A percentile compares a stretch with the other conserved stretches of the same genome.
Evolutionary conservation across 2,329 filamentous ascomycete genomes (phyloP).

Genomic region (Xylariales sp.): DNA sequence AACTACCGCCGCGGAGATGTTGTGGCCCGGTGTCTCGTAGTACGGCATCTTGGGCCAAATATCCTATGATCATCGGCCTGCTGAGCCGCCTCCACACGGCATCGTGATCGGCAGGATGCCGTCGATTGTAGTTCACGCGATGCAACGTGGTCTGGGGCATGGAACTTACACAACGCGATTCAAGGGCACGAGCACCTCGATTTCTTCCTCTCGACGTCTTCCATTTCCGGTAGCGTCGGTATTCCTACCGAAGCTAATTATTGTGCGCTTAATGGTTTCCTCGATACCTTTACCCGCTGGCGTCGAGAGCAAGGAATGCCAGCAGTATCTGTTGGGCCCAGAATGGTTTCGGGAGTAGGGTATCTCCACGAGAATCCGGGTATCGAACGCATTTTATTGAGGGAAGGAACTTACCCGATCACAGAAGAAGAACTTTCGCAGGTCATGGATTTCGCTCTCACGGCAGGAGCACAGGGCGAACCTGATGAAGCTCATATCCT

Average conservation of each 20-base stretch:
- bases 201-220: conserved; percentile 51
- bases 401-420: conserved; percentile 41
- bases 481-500: background rate
- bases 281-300: conserved; percentile 39
- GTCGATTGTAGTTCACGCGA: too few species aligned
- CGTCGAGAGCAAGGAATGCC: conserved; percentile 9
- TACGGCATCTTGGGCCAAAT: too few species aligned
- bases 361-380: conserved; percentile 50
- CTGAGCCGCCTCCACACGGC: too few species aligned
- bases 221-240: conserved; percentile 47
- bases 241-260: conserved; percentile 53
- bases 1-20: too few species aligned
- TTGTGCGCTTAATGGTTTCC: conserved; percentile 52
- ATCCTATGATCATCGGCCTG: too few species aligned
- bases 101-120: too few species aligned
- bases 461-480: background rate
- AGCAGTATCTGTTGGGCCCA: conserved; percentile 43
- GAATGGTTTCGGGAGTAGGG: conserved; percentile 53
- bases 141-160: conserved; percentile 33
- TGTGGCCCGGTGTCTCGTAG: too few species aligned
- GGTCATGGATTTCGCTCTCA: conserved; percentile 41
- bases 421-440: conserved; percentile 44
- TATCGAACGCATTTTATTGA: conserved; percentile 38
- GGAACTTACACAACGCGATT: conserved; percentile 43
- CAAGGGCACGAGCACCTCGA: conserved; percentile 41